phyloP scores from a whole-genome alignment of 106 monocot species.

The Chionographis japonica region DNA sequence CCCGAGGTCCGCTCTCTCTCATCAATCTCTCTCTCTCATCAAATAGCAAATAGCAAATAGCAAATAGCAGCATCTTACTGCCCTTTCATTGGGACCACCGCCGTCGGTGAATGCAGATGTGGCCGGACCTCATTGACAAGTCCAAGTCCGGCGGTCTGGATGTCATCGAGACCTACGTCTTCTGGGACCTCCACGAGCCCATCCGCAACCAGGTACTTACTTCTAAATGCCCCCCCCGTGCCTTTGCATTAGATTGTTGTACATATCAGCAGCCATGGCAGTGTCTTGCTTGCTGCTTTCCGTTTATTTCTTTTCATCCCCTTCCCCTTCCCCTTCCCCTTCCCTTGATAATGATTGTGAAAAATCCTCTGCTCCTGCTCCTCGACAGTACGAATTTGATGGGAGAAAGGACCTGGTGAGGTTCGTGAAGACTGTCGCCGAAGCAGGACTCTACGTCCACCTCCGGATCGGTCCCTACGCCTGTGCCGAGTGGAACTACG shows the following conservation, averaged over 20 bases:
- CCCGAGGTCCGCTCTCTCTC: constrained; percentile 28
- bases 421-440: constrained; percentile 76
- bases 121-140: constrained; percentile 68
- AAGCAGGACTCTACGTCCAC: constrained; percentile 82
- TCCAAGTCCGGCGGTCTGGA: constrained; percentile 77
- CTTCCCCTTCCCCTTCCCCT: no score
- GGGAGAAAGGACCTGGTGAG: constrained; percentile 78
- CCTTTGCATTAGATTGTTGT: neutral
- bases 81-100: neutral
- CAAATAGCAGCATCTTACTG: no score
- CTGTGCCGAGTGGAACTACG: constrained; percentile 98
- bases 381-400: constrained; percentile 74
- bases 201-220: constrained; percentile 49
- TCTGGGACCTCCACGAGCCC: constrained; percentile 82
- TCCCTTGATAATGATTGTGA: no score
- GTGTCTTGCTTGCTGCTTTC: no score
- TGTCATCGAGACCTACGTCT: constrained; percentile 69
- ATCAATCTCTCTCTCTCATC: neutral
- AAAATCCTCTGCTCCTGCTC: no score
- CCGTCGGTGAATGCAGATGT: constrained; percentile 46
- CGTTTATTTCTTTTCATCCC: no score
- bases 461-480: constrained; percentile 91
- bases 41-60: no score
- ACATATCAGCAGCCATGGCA: no score
- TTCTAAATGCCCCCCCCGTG: neutral